phyloP scores from a whole-genome alignment of 768 basidiomycete genomes.

The Tricholoma bakamatsutake region DNA sequence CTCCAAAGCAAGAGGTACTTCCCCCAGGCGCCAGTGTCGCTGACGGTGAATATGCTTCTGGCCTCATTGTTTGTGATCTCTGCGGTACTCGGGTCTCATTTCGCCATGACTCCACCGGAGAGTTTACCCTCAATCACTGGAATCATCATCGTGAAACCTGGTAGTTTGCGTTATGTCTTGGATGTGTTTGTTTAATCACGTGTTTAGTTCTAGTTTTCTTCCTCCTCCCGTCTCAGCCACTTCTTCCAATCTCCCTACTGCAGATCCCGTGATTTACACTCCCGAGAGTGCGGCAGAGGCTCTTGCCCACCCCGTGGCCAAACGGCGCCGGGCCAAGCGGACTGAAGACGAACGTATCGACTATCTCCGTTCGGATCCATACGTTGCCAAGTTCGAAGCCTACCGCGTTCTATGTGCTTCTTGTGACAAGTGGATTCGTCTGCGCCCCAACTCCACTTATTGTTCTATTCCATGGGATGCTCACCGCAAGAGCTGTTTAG shows the following conservation, averaged over 20 bases:
- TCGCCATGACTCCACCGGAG: conserved; percentile 55
- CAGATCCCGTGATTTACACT: conserved; percentile 36
- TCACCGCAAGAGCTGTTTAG: conserved; percentile 75
- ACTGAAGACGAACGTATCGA: conserved; percentile 75
- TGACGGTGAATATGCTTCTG: conserved; percentile 54
- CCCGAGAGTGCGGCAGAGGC: conserved; percentile 36
- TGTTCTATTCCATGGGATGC: conserved; percentile 89
- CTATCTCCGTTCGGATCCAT: conserved; percentile 63
- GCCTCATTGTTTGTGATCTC: conserved; percentile 58
- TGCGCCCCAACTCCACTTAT: conserved; percentile 83
- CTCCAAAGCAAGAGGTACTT: background rate
- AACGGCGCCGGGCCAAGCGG: conserved; percentile 68
- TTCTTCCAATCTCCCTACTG: conserved; percentile 16
- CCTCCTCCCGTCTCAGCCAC: background rate
- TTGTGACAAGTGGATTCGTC: conserved; percentile 82
- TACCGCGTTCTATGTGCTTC: conserved; percentile 74
- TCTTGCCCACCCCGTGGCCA: conserved; percentile 44
- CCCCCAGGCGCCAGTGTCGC: conserved; percentile 8
- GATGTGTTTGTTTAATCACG: background rate
- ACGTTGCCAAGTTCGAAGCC: conserved; percentile 76
- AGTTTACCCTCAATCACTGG: conserved; percentile 67
- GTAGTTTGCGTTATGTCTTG: conserved; percentile 26
- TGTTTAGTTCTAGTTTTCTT: background rate
- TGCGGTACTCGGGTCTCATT: conserved; percentile 62
- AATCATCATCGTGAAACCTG: conserved; percentile 57